Evolutionary conservation across 805 yeast genomes (phyloP).

Genomic region (Starmerella vitae): DNA sequence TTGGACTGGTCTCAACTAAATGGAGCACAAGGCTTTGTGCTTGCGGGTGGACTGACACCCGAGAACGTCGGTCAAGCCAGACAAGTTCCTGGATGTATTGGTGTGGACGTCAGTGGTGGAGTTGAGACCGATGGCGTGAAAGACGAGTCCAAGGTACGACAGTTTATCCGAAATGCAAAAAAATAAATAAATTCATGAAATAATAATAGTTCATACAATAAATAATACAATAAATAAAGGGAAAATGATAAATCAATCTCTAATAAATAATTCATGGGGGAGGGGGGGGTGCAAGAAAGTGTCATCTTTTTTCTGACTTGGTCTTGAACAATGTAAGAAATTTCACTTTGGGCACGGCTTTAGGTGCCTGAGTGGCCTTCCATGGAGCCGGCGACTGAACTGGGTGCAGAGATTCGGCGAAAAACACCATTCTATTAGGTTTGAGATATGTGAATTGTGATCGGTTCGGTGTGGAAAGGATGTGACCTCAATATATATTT

Average conservation of each 20-base stretch:
- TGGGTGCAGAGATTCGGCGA: conserved; percentile 13
- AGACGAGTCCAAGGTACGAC: conserved; percentile 47
- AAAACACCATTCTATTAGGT: conserved; percentile 8
- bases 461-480: too few relatives aligned
- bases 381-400: conserved; percentile 12
- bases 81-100: conserved; percentile 46
- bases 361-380: background rate
- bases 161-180: conserved; percentile 44
- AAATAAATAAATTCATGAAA: background rate
- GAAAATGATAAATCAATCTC: too few relatives aligned
- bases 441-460: too few relatives aligned
- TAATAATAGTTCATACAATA: background rate
- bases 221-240: background rate
- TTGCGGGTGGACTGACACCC: conserved; percentile 86
- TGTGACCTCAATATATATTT: too few relatives aligned
- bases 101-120: conserved; percentile 93
- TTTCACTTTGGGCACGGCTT: conserved; percentile 1
- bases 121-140: conserved; percentile 68
- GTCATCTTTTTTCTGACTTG: conserved; percentile 1
- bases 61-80: conserved; percentile 51
- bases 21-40: conserved; percentile 32
- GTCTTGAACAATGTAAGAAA: conserved; percentile 2
- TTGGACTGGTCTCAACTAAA: conserved; percentile 50
- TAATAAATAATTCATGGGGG: too few relatives aligned
- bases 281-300: background rate